A percentile compares a stretch with the other conserved stretches of the same genome.
Evolutionary conservation across 371 early-diverging fungal genomes (phyloP).

Genomic region (Zopfochytrium polystomum): DNA sequence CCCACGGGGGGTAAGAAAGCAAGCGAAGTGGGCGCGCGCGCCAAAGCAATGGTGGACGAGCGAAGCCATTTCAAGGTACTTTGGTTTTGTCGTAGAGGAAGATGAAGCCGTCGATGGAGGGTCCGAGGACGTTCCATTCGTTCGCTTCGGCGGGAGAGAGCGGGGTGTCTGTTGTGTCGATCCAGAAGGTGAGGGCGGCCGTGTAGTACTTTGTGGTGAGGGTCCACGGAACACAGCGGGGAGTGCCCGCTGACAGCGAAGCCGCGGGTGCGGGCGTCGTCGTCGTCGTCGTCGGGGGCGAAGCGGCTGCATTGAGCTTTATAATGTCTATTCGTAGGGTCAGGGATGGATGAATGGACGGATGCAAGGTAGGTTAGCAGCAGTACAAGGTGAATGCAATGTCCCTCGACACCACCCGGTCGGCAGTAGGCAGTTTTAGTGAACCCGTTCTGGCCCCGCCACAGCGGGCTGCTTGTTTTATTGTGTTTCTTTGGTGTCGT

Average conservation of each 20-base stretch:
- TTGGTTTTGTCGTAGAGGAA: background rate
- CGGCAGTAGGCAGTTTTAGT: background rate
- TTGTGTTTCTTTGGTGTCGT: background rate
- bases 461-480: background rate
- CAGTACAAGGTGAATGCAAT: background rate
- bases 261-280: background rate
- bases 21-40: too few species aligned
- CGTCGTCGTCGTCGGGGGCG: background rate
- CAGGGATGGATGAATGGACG: too few species aligned
- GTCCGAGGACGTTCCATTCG: background rate
- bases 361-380: background rate
- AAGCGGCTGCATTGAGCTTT: background rate
- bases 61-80: too few species aligned
- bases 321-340: constrained; percentile 1
- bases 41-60: too few species aligned
- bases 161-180: background rate
- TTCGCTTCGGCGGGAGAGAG: background rate
- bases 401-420: background rate
- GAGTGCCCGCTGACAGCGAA: background rate
- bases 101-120: background rate
- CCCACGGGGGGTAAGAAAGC: too few species aligned
- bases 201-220: background rate
- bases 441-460: background rate
- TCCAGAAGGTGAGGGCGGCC: background rate
- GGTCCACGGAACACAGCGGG: background rate